Evolutionary conservation across 208 protist genomes (phyloP), one percentile per base, ranked within the genome.

Genomic region (Strigomonas culicis): DNA sequence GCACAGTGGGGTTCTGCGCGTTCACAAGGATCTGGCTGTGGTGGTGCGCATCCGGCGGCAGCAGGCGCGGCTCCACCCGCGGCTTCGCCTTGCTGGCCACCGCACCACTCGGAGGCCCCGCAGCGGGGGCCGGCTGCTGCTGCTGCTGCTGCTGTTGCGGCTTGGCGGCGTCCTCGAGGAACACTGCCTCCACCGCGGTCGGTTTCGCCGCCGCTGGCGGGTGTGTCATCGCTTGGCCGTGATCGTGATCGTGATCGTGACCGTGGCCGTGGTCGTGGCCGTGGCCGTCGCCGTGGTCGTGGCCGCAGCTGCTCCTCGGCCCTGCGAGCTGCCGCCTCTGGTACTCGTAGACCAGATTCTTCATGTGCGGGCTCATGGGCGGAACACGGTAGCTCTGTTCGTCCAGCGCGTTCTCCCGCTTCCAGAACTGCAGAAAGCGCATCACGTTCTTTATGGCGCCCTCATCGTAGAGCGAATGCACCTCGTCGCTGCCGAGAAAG

Each of bases 201-300:
- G 25, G 8, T 30, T 22, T 17, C 4, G 25, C 27, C 27, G 52
- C 13, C 25, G 52, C 27, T 58, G 17, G 24, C 52, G 4, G 17
- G 7, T 36, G n/a, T n/a, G n/a, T n/a, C n/a, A n/a, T n/a, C n/a
- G n/a, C n/a, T n/a, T n/a, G n/a, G n/a, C n/a, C n/a, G n/a, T n/a
- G n/a, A n/a, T n/a, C n/a, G n/a, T n/a, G n/a, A n/a, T n/a, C 24
- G 8, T 4, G n/a, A 6, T 25, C 24, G 7, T 25, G 27, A 11
- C 52, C 52, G 28, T 58, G 52, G n/a, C 52, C 36, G 52, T 58
- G 52, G 36, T 30, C 52, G 52, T 58, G 52, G 25, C 21, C 52
- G 4, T 25, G 27, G 25, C 36, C 52, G 11, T 17, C 39, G 27
- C 52, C 52, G 52, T 58, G 52, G 25, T 58, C 52, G 52, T 58